A percentile compares a stretch with the other conserved stretches of the same genome.
Conservation (phyloP, 1,139 yeast genomes). For the Protomyces arabidopsidicola region DNA sequence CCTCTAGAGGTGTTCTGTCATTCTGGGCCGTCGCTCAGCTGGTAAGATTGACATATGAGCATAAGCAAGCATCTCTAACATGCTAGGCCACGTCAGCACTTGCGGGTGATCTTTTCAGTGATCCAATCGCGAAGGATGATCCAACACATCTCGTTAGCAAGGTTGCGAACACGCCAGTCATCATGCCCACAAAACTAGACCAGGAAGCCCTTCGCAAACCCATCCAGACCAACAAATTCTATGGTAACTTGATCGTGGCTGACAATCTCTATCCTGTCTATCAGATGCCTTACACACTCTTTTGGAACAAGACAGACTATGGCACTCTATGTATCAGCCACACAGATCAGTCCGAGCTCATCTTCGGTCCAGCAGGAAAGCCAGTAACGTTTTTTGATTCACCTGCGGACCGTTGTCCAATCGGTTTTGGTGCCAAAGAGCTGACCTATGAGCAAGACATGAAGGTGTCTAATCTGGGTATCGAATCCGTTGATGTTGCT, state of each 20-base stretch:
- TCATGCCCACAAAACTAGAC: too few relatives aligned
- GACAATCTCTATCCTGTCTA: constrained; percentile 49
- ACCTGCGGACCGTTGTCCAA: constrained; percentile 51
- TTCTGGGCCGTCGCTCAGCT: too few relatives aligned
- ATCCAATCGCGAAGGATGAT: too few relatives aligned
- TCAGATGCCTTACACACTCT: constrained; percentile 61
- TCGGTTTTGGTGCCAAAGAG: constrained; percentile 55
- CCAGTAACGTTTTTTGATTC: constrained; percentile 49
- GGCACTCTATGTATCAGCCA: constrained; percentile 62
- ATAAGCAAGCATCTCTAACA: too few relatives aligned
- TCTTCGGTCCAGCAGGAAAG: constrained; percentile 38
- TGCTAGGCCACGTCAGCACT: too few relatives aligned
- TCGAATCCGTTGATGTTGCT: constrained; percentile 54
- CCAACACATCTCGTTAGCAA: too few relatives aligned
- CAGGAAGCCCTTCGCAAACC: constrained; percentile 27
- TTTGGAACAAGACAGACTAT: constrained; percentile 45
- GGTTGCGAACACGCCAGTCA: too few relatives aligned
- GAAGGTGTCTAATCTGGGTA: constrained; percentile 47
- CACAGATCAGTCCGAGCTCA: constrained; percentile 48
- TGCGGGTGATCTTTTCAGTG: too few relatives aligned
- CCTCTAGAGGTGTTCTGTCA: too few relatives aligned
- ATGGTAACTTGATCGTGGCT: constrained; percentile 55
- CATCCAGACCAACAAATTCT: constrained; percentile 66
- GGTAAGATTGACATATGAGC: too few relatives aligned
- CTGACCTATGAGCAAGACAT: constrained; percentile 44